These are phyloP conservation scores for Geotrichum candidum DNA, from an alignment of 1,139 yeast genomes.

Conservation along the genomic window DNA sequence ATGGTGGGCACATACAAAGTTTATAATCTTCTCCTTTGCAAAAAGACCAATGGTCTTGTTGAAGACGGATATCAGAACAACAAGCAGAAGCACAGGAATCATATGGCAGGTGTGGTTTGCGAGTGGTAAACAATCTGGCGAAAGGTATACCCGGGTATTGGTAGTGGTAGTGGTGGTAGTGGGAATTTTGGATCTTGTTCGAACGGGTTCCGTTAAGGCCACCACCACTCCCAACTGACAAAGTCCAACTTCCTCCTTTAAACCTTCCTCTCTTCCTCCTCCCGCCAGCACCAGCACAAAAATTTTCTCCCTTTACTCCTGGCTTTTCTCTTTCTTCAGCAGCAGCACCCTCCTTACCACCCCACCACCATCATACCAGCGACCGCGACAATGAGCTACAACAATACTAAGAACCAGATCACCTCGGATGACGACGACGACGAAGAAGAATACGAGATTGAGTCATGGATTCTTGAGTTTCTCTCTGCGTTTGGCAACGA, in stretches of 20 bases:
- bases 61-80: constrained; percentile 28
- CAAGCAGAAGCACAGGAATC: constrained; percentile 22
- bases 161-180: not conserved
- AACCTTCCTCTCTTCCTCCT: not conserved
- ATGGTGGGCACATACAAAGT: constrained; percentile 19
- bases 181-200: not conserved
- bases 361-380: no score
- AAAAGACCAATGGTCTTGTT: constrained; percentile 22
- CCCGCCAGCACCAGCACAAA: not conserved
- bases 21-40: constrained; percentile 29
- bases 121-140: no score
- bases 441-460: constrained; percentile 9
- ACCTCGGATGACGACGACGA: constrained; percentile 11
- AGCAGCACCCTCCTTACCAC: not conserved
- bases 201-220: not conserved
- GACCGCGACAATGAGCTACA: not conserved
- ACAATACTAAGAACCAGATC: not conserved
- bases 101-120: not conserved
- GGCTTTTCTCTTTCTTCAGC: not conserved
- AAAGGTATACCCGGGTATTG: no score
- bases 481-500: constrained; percentile 88
- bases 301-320: not conserved
- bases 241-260: no score
- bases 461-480: constrained; percentile 87
- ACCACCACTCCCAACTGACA: not conserved